Evolutionary conservation across 371 early-diverging fungal genomes (phyloP), one percentile per base, ranked within the genome.

Genomic region (Spiromyces aspiralis): DNA sequence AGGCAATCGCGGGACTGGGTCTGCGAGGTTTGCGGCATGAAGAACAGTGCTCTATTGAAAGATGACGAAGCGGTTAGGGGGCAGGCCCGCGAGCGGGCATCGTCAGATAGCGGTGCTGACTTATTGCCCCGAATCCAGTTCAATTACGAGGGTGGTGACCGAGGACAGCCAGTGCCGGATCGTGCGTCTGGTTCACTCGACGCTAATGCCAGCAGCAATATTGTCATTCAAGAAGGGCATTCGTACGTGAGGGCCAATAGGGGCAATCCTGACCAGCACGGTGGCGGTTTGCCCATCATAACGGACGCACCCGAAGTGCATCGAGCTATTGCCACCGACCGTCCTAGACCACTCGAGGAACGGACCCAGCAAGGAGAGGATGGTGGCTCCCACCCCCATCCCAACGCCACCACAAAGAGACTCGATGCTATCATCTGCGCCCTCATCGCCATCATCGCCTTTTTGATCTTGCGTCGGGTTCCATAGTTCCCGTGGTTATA

Each of bases 1-100:
- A 71, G 65, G 56, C 58, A 62, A 72, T 82, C 67, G 16, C n/a
- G 12, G 4, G 13, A 2, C 47, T 50, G 20, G 22, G 10, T n/a
- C 23, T 50, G 50, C 23, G 12, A 41, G 4, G 19, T 19, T 3
- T 50, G 50, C 48, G 35, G 35, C 35, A 10, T 35, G 16, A 35
- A 35, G 6, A 6, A 35, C 35, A 35, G 16, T 6, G 35, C 6
- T 16, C 10, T 35, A 10, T 16, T 35, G 16, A 35, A 35, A 10
- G 35, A 35, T 35, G 16, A 35, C 10, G 10, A 35, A 35, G 35
- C 10, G 35, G 10, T 35, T 35, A 35, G 35, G 35, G 6, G 6
- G 6, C 6, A 16, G 16, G 6, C 16, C 16, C 6, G 16, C 6
- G 35, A 35, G 6, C 6, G 10, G 10, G 35, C 35, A 35, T 35